Percentiles rank a stretch among this genome's conserved stretches.
These are phyloP conservation scores for Phaffomyces opuntiae DNA, from an alignment of 805 yeast species.

Conservation along the genomic window DNA sequence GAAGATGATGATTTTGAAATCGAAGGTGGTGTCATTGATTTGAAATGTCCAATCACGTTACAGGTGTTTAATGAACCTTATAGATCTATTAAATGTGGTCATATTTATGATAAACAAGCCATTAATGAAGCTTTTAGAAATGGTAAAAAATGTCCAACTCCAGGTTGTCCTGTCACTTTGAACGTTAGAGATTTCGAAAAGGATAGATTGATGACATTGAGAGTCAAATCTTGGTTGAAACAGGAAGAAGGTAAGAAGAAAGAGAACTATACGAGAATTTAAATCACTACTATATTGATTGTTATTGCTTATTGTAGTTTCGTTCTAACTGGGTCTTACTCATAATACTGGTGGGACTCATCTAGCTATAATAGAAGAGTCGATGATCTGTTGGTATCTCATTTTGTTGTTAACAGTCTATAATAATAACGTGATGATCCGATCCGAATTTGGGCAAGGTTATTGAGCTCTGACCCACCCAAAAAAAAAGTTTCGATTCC, in stretches of 20 bases:
- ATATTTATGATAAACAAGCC: constrained; percentile 49
- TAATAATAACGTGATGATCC: no score
- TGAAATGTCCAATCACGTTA: constrained; percentile 62
- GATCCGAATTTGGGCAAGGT: no score
- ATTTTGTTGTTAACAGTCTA: no score
- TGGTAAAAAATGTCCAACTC: constrained; percentile 44
- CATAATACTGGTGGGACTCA: no score
- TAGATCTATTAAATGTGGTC: constrained; percentile 50
- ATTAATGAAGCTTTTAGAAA: constrained; percentile 29
- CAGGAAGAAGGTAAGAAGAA: constrained; percentile 9
- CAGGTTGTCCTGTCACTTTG: constrained; percentile 36
- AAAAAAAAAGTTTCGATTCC: no score
- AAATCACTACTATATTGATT: background rate
- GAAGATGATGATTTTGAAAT: constrained; percentile 58
- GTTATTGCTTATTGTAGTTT: no score
- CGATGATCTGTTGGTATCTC: no score
- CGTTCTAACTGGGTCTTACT: no score
- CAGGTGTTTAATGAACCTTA: constrained; percentile 47
- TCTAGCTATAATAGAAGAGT: no score
- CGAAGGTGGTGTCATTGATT: constrained; percentile 63
- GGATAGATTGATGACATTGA: constrained; percentile 48
- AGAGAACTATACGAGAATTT: constrained; percentile 12
- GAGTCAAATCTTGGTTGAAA: constrained; percentile 38
- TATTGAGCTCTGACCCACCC: no score
- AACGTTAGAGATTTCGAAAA: constrained; percentile 29